Base-by-base conservation (phyloP, 139 green algal species). In the Edaphochlamys debaryana region DNA sequence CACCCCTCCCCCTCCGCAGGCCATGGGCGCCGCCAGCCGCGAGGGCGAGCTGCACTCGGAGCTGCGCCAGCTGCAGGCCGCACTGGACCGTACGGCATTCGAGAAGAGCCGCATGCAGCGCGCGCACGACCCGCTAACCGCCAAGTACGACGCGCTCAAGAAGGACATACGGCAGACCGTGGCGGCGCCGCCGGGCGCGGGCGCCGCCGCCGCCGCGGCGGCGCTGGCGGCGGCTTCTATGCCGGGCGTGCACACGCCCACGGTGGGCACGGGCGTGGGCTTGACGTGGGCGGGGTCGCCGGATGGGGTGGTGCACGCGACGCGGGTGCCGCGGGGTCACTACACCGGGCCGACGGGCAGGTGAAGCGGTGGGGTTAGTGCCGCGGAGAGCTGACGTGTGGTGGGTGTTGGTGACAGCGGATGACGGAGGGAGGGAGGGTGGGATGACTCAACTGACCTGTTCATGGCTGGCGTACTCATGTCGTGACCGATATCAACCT, bases 1-100 rank as follows among this genome's bases (percentile, higher is more conserved):
- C n/a, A n/a, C n/a, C n/a, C n/a, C n/a, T n/a, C n/a, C n/a, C n/a
- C n/a, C n/a, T n/a, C n/a, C n/a, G n/a, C n/a, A n/a, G 80, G 23
- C 81, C 29, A 15, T 79, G 58, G 58, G n/a, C 1, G 75, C 79
- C 22, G 48, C 40, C 17, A 60, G 32, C 41, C 70, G 80, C 25
- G 85, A 90, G 79, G 82, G 86, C 29, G 85, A 92, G 32, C 82
- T 90, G 52, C 62, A 86, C 54, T 50, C 70, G 52, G 88, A 91
- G 80, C 52, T 89, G 30, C 71, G 81, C 34, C 63, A 72, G 27
- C 50, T 91, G 54, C 85, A 89, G 41, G 52, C 45, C 23, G 72
- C 72, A 76, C 78, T 91, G 76, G 88, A 91, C 52, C 80, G 87
- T 38, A 71, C 45, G 27, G 69, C 82, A 17, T 67, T 91, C 17